phyloP scores from a whole-genome alignment of 768 basidiomycete genomes.

The Amanita pseudoporphyria region DNA sequence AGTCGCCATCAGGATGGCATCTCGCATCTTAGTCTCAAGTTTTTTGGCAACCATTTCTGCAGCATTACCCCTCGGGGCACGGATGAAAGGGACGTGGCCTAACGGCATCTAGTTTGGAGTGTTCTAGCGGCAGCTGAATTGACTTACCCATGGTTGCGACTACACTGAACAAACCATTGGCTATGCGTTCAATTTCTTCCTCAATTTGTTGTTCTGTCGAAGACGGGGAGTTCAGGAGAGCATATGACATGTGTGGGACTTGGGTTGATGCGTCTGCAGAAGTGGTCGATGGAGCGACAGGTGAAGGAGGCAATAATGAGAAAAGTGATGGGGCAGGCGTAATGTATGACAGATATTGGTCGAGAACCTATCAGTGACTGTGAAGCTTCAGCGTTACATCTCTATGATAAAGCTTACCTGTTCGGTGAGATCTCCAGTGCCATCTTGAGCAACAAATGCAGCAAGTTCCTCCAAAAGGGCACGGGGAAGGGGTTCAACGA shows the following conservation, averaged over 20 bases:
- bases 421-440: constrained; percentile 71
- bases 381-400: constrained; percentile 5
- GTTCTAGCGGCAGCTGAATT: background rate
- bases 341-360: constrained; percentile 96
- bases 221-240: constrained; percentile 82
- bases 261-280: constrained; percentile 25
- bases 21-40: constrained; percentile 85
- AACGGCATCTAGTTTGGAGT: constrained; percentile 3
- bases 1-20: constrained; percentile 65
- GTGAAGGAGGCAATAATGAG: constrained; percentile 65
- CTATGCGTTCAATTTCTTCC: constrained; percentile 85
- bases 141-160: constrained; percentile 74
- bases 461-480: constrained; percentile 91
- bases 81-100: constrained; percentile 93
- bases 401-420: constrained; percentile 39
- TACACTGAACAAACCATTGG: constrained; percentile 85
- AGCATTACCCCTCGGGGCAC: constrained; percentile 91
- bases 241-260: constrained; percentile 56
- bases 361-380: constrained; percentile 54
- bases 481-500: constrained; percentile 86
- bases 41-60: constrained; percentile 99
- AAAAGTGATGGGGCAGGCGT: constrained; percentile 89
- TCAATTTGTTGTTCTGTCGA: constrained; percentile 90
- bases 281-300: constrained; percentile 25
- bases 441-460: constrained; percentile 74